A percentile compares a stretch with the other conserved stretches of the same genome.
Conservation (phyloP, 148 eudicot genomes). For the Chenopodium berlandieri region DNA sequence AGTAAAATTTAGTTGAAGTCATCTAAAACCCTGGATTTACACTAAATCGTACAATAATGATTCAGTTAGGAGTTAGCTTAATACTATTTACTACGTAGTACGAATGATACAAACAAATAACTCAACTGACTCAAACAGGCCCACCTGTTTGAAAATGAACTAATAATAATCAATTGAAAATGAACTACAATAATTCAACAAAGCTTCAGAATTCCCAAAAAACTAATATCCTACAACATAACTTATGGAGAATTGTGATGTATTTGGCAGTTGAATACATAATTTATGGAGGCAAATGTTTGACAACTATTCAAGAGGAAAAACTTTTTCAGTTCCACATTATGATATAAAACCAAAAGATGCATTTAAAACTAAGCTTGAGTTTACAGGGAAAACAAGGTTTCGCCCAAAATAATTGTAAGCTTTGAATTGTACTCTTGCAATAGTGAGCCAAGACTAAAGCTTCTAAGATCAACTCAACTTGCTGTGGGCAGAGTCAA, state of each 20-base stretch:
- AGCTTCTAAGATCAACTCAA: neutral
- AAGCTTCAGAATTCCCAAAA: neutral
- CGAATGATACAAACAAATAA: neutral
- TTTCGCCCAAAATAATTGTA: neutral
- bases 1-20: neutral
- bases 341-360: neutral
- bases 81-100: too few species aligned
- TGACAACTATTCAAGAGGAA: neutral
- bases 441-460: neutral
- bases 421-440: neutral
- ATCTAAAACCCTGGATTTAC: neutral
- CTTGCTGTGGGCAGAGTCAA: neutral
- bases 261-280: neutral
- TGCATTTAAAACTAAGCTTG: neutral
- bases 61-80: neutral
- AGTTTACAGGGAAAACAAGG: neutral
- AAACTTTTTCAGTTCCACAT: neutral
- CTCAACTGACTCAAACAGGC: neutral
- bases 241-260: neutral
- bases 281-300: neutral
- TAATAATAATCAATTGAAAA: neutral
- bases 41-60: neutral
- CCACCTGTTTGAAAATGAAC: neutral
- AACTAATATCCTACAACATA: neutral
- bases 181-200: neutral